Conservation (phyloP, 257 asterid genomes). For the Solanum clarkiae region DNA sequence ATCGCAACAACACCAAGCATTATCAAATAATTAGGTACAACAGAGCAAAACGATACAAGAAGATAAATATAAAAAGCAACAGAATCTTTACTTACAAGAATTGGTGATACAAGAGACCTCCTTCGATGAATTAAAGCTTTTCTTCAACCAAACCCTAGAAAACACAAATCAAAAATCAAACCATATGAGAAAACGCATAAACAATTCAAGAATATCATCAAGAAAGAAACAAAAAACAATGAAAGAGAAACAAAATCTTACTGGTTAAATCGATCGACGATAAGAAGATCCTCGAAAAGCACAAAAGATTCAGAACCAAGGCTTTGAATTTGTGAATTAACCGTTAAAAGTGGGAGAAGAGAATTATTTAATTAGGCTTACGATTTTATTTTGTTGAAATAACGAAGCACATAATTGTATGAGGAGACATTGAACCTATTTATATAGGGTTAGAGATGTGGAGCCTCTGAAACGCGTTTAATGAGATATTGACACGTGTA, state of each 20-base stretch:
- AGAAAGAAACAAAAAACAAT: background rate
- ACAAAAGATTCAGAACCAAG: background rate
- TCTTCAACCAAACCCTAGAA: background rate
- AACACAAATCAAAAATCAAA: background rate
- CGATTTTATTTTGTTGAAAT: background rate
- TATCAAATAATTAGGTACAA: background rate
- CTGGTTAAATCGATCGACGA: background rate
- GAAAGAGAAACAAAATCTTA: background rate
- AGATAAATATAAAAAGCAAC: background rate
- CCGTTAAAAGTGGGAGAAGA: background rate
- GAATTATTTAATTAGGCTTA: background rate
- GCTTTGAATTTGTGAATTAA: background rate
- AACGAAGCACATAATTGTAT: background rate
- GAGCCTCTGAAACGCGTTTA: background rate
- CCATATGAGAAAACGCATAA: background rate
- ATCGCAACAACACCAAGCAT: background rate
- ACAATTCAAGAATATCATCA: background rate
- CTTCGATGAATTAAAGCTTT: background rate
- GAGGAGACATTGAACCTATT: background rate
- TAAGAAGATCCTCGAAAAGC: background rate
- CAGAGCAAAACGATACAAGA: background rate
- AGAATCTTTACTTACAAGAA: background rate
- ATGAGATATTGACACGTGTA: background rate
- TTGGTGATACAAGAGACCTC: background rate
- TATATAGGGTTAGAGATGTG: background rate